Evolutionary conservation across 768 basidiomycete species (phyloP).

Genomic region (Lyophyllum atratum): DNA sequence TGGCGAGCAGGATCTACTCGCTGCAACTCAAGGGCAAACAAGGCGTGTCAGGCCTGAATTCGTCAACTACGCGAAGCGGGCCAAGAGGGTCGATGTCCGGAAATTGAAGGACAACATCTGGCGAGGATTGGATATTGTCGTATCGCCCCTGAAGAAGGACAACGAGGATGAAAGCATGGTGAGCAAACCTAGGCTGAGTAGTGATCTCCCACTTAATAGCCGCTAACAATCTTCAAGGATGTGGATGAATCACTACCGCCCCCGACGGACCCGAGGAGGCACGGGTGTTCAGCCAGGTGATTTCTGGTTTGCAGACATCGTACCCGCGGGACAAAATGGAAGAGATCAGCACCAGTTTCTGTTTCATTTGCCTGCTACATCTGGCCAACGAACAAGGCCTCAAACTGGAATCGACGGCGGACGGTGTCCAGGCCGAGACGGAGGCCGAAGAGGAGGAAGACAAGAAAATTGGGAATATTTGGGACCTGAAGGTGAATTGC

Average conservation of each 20-base stretch:
- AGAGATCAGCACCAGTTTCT: constrained; percentile 98
- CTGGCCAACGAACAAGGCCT: constrained; percentile 96
- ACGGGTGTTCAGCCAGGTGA: constrained; percentile 77
- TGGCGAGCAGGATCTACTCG: constrained; percentile 87
- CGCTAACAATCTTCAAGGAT: constrained; percentile 40
- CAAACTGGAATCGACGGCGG: constrained; percentile 61
- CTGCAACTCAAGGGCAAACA: constrained; percentile 73
- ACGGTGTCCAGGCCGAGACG: constrained; percentile 34
- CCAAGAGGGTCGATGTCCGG: constrained; percentile 95
- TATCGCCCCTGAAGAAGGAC: constrained; percentile 43
- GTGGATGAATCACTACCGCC: constrained; percentile 44
- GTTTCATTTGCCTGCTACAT: constrained; percentile 97
- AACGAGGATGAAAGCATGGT: constrained; percentile 56
- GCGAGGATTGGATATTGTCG: constrained; percentile 84
- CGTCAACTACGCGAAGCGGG: constrained; percentile 93
- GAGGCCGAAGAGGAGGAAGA: constrained; percentile 35
- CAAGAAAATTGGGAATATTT: constrained; percentile 68
- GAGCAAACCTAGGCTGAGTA: constrained; percentile 14
- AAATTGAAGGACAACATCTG: constrained; percentile 98
- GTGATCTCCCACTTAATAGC: neutral
- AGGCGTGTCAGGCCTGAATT: constrained; percentile 83
- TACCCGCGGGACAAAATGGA: constrained; percentile 96
- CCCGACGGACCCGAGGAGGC: constrained; percentile 67
- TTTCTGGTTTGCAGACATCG: constrained; percentile 74
- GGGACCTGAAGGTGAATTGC: constrained; percentile 64